Evolutionary conservation across 345 rosid genomes (phyloP), one percentile per base, ranked within the genome.

Genomic region (Arabidopsis thaliana): DNA sequence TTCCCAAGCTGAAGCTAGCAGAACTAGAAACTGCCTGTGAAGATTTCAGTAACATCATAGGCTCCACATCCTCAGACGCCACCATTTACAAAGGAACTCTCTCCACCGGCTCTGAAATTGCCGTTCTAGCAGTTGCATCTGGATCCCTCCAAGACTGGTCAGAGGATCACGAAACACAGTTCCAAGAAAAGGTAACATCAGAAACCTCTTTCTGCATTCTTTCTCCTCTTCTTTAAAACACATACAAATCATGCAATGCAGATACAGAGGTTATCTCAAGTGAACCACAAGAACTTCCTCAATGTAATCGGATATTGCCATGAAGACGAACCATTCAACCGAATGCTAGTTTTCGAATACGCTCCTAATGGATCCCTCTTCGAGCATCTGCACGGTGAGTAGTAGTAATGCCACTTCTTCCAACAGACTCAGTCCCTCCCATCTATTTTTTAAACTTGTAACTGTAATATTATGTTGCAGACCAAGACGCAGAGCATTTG

Each of bases 321-420:
- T 79, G 98, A 93, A 83, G 85, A 92, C 42, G 82, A 83, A 58
- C 96, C 97, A 9, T 90, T 95, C 80, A 89, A 91, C 28, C 85
- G 99, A 70, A 90, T 92, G 98, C 83, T 95, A 83, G 97, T 95
- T 67, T 92, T 92, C 55, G 98, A 95, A 64, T 95, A 95, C 81
- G 98, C 97, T 53, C 96, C 98, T 12, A 85, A 87, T 40, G 99
- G 99, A 66, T 87, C 96, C 6, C 94, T 95, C 75, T 95, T 77
- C 59, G 99, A 95, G 82, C 96, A 89, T 83, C 85, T 95, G 41
- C 93, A 95, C 53, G 66, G 99, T 95, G 60, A 88, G 93, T 61
- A 8, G 7, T 61, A 59, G 50, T 53, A 40, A 72, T 45, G 1
- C 32, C 56, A 56, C 51, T 28, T 52, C 25, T 44, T 61, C 8